Base-by-base conservation (phyloP, 257 asterid species). In the Parsonsia alboflavescens region DNA sequence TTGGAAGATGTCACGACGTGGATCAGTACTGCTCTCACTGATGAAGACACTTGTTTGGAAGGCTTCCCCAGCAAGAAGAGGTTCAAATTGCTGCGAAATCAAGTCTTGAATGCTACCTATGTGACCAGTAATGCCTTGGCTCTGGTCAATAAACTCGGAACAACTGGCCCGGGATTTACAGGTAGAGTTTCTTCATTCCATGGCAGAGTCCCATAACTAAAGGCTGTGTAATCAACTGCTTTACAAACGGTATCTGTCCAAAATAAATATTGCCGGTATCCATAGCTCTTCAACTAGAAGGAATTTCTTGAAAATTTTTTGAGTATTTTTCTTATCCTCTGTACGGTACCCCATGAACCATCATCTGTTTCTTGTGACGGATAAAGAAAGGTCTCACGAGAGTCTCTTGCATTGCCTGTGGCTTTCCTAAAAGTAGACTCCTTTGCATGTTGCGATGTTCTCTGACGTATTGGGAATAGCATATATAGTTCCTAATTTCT, bases 61-160 rank as follows among this genome's bases (percentile, higher is more conserved):
- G 96, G 92, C 5, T 78, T 90, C 24, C n/a, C 24, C 53, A 41
- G 28, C 53, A 17, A 36, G 73, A 85, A 71, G 59, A 75, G 68
- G 26, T 79, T 82, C 44, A 69, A 59, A 65, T 36, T 10, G 26
- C 41, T 89, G 71, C 44, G 73, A n/a, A 80, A 72, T 2, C 83
- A 80, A 28, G 89, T 87, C 0, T 73, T 77, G 3, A 86, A 84
- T 53, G 83, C 78, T 4, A 82, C 82, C 66, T 84, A 80, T 42
- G 4, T 90, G 81, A 91, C 96, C 1, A 91, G 96, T 62, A 91
- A 89, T 48, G 96, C 97, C 2, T 71, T 91, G 26, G 93, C 97
- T 41, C 83, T 91, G 16, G 87, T 85, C 22, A 88, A 91, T 79
- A 86, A 79, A 50, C 89, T 92, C 26, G 92, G 90, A 4, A 82